phyloP scores from a whole-genome alignment of 257 asterid species.

The Solanum pinnatisectum region DNA sequence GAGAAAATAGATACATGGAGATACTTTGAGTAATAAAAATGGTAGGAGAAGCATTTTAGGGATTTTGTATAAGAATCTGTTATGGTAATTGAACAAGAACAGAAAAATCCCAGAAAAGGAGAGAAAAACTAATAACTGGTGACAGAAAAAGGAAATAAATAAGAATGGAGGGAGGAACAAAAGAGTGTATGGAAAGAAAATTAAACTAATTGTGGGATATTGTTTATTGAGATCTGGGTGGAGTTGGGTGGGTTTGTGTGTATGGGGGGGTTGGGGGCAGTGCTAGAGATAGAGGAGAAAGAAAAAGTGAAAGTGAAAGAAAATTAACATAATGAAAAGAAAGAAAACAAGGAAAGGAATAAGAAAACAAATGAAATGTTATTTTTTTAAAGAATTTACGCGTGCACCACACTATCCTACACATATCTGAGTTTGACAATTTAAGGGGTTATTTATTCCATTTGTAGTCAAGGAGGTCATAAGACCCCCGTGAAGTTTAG shows the following conservation, averaged over 20 bases:
- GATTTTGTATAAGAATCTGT: neutral
- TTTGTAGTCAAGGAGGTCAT: no score
- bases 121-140: neutral
- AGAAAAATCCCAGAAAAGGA: neutral
- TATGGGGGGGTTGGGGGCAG: neutral
- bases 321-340: no score
- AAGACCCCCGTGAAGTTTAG: no score
- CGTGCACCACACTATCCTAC: no score
- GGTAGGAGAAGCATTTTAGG: neutral
- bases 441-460: no score
- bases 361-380: no score
- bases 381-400: no score
- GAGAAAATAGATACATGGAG: neutral
- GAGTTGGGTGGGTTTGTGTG: neutral
- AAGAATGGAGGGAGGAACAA: neutral
- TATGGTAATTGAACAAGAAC: neutral
- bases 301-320: no score
- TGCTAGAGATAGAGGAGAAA: no score
- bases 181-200: neutral
- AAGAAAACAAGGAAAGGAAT: no score
- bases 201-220: neutral
- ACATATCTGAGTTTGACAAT: no score
- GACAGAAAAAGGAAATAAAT: neutral
- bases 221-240: neutral
- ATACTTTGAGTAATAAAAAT: neutral